Base-by-base conservation (phyloP, 2,329 filamentous ascomycete species). In the Beauveria sp. region DNA sequence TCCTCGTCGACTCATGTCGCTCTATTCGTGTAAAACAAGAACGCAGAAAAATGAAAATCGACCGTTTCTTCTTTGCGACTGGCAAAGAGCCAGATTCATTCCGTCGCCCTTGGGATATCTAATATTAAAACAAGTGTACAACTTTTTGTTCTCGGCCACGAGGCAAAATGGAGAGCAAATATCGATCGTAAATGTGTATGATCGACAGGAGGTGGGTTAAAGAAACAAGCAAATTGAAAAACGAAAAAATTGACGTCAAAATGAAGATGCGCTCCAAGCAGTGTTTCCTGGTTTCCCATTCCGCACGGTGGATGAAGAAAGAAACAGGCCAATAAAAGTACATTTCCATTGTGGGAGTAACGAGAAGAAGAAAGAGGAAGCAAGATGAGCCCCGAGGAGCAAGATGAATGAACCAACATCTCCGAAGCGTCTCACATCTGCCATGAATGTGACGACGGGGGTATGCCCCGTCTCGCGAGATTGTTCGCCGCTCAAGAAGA, bases 11-110 rank as follows among this genome's bases (percentile, higher is more conserved):
- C 53, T 50, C 45, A 40, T 62, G 58, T 52, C 59, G 52, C 46
- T 60, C 38, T 59, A 45, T 62, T 62, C 52, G 49, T 45, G 61
- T 62, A 66, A 58, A 58, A 18, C 46, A 54, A 56, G 49, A 64
- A 46, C 45, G 10, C n/a, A 46, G 20, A 46, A 43, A 61, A 40
- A 53, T 14, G 28, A 46, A 45, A 51, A 20, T 5, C 34, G 22
- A 59, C 47, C 34, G 34, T 24, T 51, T 40, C 47, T 22, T 53
- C 24, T 40, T 53, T 46, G 16, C 12, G 10, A 40, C 28, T 26
- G 42, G 7, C 45, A 40, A 69, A 64, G 16, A 24, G 16, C 51
- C 24, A 40, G 6, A 18, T 26, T 40, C 20, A 5, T 10, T 45
- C 30, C 46, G 12, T 40, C 8, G 20, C 24, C 20, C 1, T 24